phyloP scores from a whole-genome alignment of 2,329 filamentous ascomycete genomes.

The Pseudocercospora macadamiae region DNA sequence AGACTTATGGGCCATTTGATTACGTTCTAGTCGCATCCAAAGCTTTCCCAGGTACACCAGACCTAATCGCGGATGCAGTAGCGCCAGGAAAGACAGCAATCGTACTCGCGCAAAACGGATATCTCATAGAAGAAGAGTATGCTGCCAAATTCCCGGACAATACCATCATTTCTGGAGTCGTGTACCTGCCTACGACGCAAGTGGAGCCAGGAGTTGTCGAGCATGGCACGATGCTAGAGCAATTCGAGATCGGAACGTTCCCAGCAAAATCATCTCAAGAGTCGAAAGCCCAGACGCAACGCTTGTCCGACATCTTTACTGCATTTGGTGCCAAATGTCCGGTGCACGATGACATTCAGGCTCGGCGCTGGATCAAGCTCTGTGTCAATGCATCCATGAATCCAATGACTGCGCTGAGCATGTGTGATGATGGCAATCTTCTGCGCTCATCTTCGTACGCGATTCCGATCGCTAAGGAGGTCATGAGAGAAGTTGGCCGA shows the following conservation, averaged over 20 bases:
- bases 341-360: slow-evolving; percentile 58
- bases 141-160: slow-evolving; percentile 52
- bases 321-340: slow-evolving; percentile 51
- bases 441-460: slow-evolving; percentile 47
- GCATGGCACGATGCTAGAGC: slow-evolving; percentile 50
- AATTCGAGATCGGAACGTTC: slow-evolving; percentile 56
- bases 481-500: slow-evolving; percentile 51
- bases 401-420: slow-evolving; percentile 59
- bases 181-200: slow-evolving; percentile 58
- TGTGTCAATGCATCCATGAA: slow-evolving; percentile 65
- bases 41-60: not conserved
- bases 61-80: slow-evolving; percentile 36
- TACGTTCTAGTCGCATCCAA: slow-evolving; percentile 53
- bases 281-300: slow-evolving; percentile 19
- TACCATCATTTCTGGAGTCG: slow-evolving; percentile 60
- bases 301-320: slow-evolving; percentile 29
- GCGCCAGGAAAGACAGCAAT: slow-evolving; percentile 52
- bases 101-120: slow-evolving; percentile 65
- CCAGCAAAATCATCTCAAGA: slow-evolving; percentile 38
- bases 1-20: slow-evolving; percentile 44
- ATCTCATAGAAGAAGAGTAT: slow-evolving; percentile 61
- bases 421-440: slow-evolving; percentile 57
- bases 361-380: slow-evolving; percentile 63
- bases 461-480: slow-evolving; percentile 41
- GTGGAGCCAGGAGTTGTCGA: slow-evolving; percentile 52